Base-by-base conservation (phyloP, 2,329 filamentous ascomycete genomes). In the Venturiaceae sp. region DNA sequence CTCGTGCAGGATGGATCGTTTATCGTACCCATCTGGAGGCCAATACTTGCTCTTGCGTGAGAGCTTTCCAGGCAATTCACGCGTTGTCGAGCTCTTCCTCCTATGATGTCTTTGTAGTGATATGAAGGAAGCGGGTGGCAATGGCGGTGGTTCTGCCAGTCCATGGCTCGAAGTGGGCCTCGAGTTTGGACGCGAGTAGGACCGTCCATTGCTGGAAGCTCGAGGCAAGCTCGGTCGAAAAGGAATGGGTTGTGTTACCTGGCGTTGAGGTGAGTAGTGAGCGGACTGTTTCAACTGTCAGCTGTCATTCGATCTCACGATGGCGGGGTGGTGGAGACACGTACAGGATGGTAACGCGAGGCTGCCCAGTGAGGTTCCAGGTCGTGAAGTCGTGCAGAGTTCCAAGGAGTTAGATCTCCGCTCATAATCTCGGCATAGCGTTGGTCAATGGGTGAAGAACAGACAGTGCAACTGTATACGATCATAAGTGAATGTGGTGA, bases 1-100 rank as follows among this genome's bases (percentile, higher is more conserved):
- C 28, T 66, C 63, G 28, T 61, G 63, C 57, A 75, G 61, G 19
- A 62, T 63, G 41, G 70, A 67, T 53, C 72, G 67, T 54, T 61
- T 61, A 23, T 66, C 64, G 66, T 67, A 72, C 34, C 72, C 70
- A 41, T 62, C 66, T n/a, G 72, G 72, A 26, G 72, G 72, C 72
- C 72, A 75, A n/a, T 36, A 33, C n/a, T 28, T 26, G 26, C 53
- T 53, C 9, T 41, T 46, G 32, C 55, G 37, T 7, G 14, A 47
- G 26, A 57, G 26, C 19, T 32, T 44, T 32, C 39, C 30, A 1
- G 55, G 26, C 26, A 26, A 34, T 21, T 33, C 37, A 33, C 33
- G 39, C 13, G 39, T 36, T 30, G 26, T 13, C 14, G 55, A 57
- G n/a, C 55, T 52, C 23, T 41, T 46, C 39, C 55, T 33, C 30